A percentile compares a stretch with the other conserved stretches of the same genome.
Evolutionary conservation across 2,329 filamentous ascomycete species (phyloP).

Genomic region (Graphilbum ipis-grandicollis): DNA sequence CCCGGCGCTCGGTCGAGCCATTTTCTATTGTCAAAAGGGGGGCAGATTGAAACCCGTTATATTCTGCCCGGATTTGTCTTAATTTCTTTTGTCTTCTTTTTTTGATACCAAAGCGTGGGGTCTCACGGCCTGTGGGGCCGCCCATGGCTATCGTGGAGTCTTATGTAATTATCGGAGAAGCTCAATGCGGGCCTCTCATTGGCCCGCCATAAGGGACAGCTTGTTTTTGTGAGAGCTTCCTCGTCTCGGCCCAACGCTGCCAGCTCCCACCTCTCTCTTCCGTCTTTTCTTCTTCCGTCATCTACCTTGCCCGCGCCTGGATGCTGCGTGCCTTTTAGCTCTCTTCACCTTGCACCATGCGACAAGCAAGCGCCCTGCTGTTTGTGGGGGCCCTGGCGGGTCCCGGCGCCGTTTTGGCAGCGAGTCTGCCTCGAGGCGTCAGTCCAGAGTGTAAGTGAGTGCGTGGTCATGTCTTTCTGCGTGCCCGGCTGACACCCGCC

Average conservation of each 20-base stretch:
- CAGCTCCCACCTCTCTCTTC: not conserved
- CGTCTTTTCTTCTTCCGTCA: not conserved
- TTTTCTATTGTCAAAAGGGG: too few species aligned
- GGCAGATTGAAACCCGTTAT: not conserved
- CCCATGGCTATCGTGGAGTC: too few species aligned
- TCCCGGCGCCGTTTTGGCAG: conserved; percentile 36
- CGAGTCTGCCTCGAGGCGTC: conserved; percentile 63
- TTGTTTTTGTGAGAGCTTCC: not conserved
- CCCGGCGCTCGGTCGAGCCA: conserved; percentile 4
- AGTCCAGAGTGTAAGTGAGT: conserved; percentile 67
- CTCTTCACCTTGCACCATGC: conserved; percentile 18
- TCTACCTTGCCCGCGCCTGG: too few species aligned
- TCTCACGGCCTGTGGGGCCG: too few species aligned
- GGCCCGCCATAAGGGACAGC: not conserved
- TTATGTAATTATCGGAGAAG: too few species aligned
- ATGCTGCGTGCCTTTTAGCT: too few species aligned
- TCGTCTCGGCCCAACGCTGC: too few species aligned
- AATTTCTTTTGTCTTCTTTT: not conserved
- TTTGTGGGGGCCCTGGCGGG: conserved; percentile 32
- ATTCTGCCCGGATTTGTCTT: not conserved
- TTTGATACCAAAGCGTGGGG: too few species aligned
- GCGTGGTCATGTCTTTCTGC: not conserved
- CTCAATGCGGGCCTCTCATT: too few species aligned
- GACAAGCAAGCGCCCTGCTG: conserved; percentile 29
- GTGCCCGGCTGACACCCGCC: not conserved